Evolutionary conservation across 805 yeast species (phyloP), one percentile per base, ranked within the genome.

Genomic region (Vanderwaltozyma tropicalis): DNA sequence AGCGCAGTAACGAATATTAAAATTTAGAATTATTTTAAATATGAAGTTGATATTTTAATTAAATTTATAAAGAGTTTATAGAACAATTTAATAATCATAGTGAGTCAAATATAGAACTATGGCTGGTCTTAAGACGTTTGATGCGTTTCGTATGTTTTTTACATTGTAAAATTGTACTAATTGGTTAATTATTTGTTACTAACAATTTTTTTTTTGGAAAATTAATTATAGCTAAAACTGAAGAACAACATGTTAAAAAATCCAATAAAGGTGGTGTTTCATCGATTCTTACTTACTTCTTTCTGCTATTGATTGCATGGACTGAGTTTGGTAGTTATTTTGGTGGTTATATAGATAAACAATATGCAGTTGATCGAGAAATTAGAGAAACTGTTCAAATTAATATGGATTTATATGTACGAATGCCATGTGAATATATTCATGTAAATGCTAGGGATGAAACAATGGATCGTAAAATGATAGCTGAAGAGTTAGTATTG

Each of bases 241-340:
- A 78, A 16, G 70, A 77, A n/a, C 63, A 75, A 19, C 87, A 85
- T 51, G 71, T 79, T 32, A 80, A 81, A 34, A 66, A 85, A 45
- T 80, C 94, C 1, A 62, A 72, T 21, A 68, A 92, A 44, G 96
- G 96, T 26, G 88, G 92, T 4, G 55, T 74, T 14, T 74, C 87
- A 13, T 78, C 95, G 0, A 47, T 85, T 4, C 31, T 80, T 34
- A 76, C 87, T 13, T 66, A 71, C n/a, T 45, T 80, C 19, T 67
- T 72, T 41, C 71, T 82, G 14, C 50, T 85, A 13, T 74, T 86
- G 51, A 64, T 88, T 27, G 59, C 84, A 5, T 89, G 94, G 84
- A 74, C 84, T 12, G 94, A 88, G 54, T 61, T 87, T 21, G 95
- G 96, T 7, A 80, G 82, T 12, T 84, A 71, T 55, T 66, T 88